phyloP scores from a whole-genome alignment of 2,329 filamentous ascomycete species.

The Stagonosporopsis chrysanthemi region DNA sequence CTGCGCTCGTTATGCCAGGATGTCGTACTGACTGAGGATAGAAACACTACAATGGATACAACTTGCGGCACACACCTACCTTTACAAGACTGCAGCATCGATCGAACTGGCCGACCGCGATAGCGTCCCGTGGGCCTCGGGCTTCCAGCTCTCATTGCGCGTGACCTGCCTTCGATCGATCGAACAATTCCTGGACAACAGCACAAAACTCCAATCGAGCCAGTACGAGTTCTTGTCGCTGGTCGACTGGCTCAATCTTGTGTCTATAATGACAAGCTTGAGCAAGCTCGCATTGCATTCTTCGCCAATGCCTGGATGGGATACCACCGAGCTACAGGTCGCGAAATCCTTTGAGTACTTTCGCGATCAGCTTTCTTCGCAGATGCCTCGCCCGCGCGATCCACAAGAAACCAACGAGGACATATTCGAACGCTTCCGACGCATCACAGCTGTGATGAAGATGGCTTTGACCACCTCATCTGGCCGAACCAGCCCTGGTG shows the following conservation, averaged over 20 bases:
- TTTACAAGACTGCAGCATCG: slow-evolving; percentile 38
- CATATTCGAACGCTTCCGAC: slow-evolving; percentile 45
- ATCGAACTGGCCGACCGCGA: slow-evolving; percentile 42
- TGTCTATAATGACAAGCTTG: slow-evolving; percentile 39
- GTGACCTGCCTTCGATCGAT: slow-evolving; percentile 42
- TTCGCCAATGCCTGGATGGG: slow-evolving; percentile 44
- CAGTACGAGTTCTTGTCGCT: slow-evolving; percentile 43
- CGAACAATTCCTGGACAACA: slow-evolving; percentile 46
- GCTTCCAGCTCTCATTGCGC: slow-evolving; percentile 47
- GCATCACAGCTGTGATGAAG: slow-evolving; percentile 44
- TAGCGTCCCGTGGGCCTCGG: slow-evolving; percentile 41
- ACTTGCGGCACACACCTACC: slow-evolving; percentile 37
- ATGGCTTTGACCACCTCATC: slow-evolving; percentile 31
- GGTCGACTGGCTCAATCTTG: slow-evolving; percentile 44
- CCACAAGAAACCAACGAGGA: slow-evolving; percentile 36
- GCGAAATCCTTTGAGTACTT: slow-evolving; percentile 44
- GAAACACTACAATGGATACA: slow-evolving; percentile 46
- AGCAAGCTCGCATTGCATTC: slow-evolving; percentile 42
- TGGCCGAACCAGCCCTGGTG: slow-evolving; percentile 39
- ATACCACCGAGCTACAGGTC: slow-evolving; percentile 43
- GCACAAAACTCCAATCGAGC: slow-evolving; percentile 32
- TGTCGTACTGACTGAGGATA: slow-evolving; percentile 23
- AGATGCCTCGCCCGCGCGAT: slow-evolving; percentile 41
- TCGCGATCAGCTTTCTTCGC: slow-evolving; percentile 40
- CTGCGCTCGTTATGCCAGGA: neutral